A percentile compares a stretch with the other conserved stretches of the same genome.
Evolutionary conservation across 2,329 filamentous ascomycete genomes (phyloP).

Genomic region (Penicillium capsulatum): DNA sequence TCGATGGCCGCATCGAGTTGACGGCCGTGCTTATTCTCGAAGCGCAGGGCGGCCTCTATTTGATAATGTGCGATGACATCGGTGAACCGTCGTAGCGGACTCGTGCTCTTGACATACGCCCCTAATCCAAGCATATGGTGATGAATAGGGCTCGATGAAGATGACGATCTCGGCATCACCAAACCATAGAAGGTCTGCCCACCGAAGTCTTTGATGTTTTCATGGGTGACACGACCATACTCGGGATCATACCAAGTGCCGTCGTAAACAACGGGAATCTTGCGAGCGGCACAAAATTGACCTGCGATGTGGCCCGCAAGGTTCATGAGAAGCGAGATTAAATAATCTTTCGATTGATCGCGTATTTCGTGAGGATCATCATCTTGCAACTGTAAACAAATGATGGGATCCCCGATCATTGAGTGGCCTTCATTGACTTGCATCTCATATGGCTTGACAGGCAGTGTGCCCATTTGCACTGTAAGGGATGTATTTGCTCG

Average conservation of each 20-base stretch:
- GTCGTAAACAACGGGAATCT: conserved; percentile 36
- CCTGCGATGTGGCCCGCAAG: conserved; percentile 44
- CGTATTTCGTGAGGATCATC: conserved; percentile 36
- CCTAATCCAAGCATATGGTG: conserved; percentile 52
- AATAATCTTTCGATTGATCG: conserved; percentile 37
- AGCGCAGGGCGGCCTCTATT: conserved; percentile 58
- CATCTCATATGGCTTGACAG: conserved; percentile 27
- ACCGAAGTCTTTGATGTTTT: conserved; percentile 42
- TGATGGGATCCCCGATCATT: conserved; percentile 42
- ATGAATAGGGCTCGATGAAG: conserved; percentile 45
- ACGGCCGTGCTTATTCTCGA: conserved; percentile 48
- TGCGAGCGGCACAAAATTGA: conserved; percentile 35
- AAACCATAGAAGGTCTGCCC: conserved; percentile 37
- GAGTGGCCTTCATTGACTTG: conserved; percentile 31
- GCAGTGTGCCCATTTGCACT: conserved; percentile 23
- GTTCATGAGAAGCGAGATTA: conserved; percentile 52
- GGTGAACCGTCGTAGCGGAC: conserved; percentile 57
- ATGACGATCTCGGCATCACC: conserved; percentile 37
- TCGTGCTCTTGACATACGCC: conserved; percentile 56
- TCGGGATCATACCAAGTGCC: conserved; percentile 39
- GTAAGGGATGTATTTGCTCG: conserved; percentile 19
- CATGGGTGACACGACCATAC: conserved; percentile 37
- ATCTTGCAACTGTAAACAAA: conserved; percentile 29
- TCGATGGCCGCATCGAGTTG: conserved; percentile 36
- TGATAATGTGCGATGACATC: conserved; percentile 63